Conservation (phyloP, 23 red algal genomes). For the Gracilaria gracilis region DNA sequence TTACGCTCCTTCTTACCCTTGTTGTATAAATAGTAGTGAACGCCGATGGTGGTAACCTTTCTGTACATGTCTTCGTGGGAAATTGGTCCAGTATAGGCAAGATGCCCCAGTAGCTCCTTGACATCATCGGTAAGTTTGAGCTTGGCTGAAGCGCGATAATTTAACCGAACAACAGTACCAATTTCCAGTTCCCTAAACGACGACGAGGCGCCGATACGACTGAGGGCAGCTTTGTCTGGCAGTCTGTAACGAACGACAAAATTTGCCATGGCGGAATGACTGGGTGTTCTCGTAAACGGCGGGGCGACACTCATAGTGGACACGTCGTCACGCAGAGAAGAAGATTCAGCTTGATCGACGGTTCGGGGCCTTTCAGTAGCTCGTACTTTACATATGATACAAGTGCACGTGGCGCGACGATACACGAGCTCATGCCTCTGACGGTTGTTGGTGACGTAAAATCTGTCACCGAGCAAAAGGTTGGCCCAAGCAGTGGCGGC, state of each 20-base stretch:
- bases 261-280: constrained; percentile 67
- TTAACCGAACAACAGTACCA: constrained; percentile 52
- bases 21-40: constrained; percentile 74
- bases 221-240: constrained; percentile 2
- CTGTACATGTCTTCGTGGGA: constrained; percentile 65
- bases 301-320: constrained; percentile 8
- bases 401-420: constrained; percentile 46
- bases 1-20: constrained; percentile 74
- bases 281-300: not conserved
- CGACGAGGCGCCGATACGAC: constrained; percentile 40
- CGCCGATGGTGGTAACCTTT: constrained; percentile 72
- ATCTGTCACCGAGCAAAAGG: constrained; percentile 52
- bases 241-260: constrained; percentile 44
- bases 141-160: constrained; percentile 60
- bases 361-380: not conserved
- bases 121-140: constrained; percentile 75
- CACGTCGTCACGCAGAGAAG: constrained; percentile 1
- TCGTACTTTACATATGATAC: constrained; percentile 52
- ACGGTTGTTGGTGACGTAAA: constrained; percentile 3
- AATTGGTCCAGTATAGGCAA: constrained; percentile 72
- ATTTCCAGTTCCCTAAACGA: constrained; percentile 52
- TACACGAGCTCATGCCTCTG: constrained; percentile 59
- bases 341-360: not conserved
- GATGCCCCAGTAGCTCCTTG: constrained; percentile 58
- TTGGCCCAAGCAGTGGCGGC: constrained; percentile 33